These are phyloP conservation scores for Parastagonospora nodorum DNA, from an alignment of 2,329 filamentous ascomycete species.

Conservation along the genomic window DNA sequence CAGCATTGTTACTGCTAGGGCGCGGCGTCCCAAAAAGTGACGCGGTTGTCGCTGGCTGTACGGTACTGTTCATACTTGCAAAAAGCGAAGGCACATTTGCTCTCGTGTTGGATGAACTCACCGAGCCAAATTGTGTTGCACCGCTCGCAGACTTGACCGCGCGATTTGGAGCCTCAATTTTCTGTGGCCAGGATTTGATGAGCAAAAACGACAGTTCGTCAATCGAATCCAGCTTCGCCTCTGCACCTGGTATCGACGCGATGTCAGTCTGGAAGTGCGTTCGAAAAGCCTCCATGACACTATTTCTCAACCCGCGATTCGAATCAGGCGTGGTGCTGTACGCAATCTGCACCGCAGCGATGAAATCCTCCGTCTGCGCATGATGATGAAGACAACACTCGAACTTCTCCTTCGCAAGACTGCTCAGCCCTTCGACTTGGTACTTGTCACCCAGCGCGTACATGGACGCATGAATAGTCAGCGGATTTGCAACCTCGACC, in stretches of 20 bases:
- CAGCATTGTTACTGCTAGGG: no score
- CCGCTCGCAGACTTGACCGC: not conserved
- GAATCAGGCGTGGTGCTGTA: constrained; percentile 32
- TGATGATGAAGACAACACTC: constrained; percentile 9
- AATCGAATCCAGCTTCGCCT: constrained; percentile 14
- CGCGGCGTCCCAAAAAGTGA: no score
- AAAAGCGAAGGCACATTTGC: no score
- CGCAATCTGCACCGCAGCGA: constrained; percentile 27
- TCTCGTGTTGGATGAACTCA: no score
- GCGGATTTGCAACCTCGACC: constrained; percentile 36
- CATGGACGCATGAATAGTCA: constrained; percentile 23
- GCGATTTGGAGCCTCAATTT: constrained; percentile 1
- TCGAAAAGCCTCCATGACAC: constrained; percentile 26
- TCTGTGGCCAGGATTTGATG: constrained; percentile 16
- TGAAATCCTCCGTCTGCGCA: constrained; percentile 30
- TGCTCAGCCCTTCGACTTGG: constrained; percentile 12
- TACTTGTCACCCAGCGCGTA: constrained; percentile 27
- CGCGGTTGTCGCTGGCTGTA: no score
- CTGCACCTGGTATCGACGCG: constrained; percentile 7
- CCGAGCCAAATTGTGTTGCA: not conserved
- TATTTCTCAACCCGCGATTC: constrained; percentile 39
- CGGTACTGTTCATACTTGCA: no score
- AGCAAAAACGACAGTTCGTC: constrained; percentile 18
- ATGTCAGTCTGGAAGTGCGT: constrained; percentile 22
- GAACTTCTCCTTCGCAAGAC: constrained; percentile 17